Conservation (phyloP, 2,329 filamentous ascomycete species). For the Cladophialophora bantiana region DNA sequence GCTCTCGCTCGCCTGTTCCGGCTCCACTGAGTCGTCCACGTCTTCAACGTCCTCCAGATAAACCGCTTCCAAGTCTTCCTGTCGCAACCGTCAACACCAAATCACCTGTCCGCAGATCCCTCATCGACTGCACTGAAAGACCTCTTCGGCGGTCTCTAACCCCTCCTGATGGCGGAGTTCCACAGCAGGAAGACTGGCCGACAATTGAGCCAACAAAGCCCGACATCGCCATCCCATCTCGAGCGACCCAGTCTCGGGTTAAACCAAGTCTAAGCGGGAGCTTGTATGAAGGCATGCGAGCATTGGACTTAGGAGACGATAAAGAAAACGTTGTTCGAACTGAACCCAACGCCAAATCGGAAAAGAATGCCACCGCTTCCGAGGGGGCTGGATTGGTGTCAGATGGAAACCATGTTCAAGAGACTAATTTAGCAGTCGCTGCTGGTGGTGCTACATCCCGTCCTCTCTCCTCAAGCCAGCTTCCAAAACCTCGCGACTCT, state of each 20-base stretch:
- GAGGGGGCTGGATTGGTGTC: neutral
- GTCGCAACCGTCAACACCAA: constrained; percentile 37
- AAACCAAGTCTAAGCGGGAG: constrained; percentile 38
- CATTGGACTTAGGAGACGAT: constrained; percentile 32
- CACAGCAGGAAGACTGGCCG: constrained; percentile 43
- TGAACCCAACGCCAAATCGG: constrained; percentile 1
- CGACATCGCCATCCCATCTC: neutral
- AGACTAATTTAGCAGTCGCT: neutral
- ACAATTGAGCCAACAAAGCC: constrained; percentile 35
- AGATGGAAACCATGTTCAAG: neutral
- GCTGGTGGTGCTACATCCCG: constrained; percentile 6
- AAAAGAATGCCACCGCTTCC: neutral
- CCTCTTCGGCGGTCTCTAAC: constrained; percentile 41
- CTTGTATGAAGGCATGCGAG: constrained; percentile 35
- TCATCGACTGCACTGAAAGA: constrained; percentile 44
- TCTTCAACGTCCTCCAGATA: constrained; percentile 38
- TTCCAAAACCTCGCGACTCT: constrained; percentile 36
- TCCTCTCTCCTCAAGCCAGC: constrained; percentile 31
- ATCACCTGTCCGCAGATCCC: constrained; percentile 39
- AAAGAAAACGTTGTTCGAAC: constrained; percentile 8
- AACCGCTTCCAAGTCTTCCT: constrained; percentile 44
- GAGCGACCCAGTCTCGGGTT: constrained; percentile 5
- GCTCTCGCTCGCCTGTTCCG: constrained; percentile 18
- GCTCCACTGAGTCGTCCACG: constrained; percentile 8
- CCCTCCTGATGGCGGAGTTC: constrained; percentile 23